Evolutionary conservation across 2,329 filamentous ascomycete genomes (phyloP).

Genomic region (Ophiostoma pallidulum): DNA sequence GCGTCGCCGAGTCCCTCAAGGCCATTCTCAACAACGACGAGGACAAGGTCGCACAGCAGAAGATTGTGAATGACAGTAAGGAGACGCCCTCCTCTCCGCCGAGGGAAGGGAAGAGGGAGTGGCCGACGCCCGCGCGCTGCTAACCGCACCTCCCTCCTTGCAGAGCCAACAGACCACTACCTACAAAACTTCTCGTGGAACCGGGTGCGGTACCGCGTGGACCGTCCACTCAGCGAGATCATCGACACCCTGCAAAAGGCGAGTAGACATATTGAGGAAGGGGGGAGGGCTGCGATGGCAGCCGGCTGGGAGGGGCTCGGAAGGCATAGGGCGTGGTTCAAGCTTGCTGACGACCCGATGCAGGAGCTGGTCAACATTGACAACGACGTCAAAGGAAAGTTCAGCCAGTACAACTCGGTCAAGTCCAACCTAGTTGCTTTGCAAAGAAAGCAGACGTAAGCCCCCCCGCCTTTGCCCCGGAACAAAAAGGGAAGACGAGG

Average conservation of each 20-base stretch:
- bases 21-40: constrained; percentile 77
- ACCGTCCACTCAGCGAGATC: constrained; percentile 80
- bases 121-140: not conserved
- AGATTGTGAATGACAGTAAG: constrained; percentile 90
- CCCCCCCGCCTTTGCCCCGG: no score
- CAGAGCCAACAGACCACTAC: constrained; percentile 94
- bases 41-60: constrained; percentile 73
- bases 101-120: no score
- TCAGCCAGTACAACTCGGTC: constrained; percentile 85
- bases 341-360: not conserved
- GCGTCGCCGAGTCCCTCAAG: constrained; percentile 78
- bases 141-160: constrained; percentile 1
- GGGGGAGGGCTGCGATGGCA: no score
- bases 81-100: not conserved
- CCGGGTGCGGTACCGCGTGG: constrained; percentile 91
- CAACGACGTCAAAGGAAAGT: constrained; percentile 91
- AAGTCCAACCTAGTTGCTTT: constrained; percentile 75
- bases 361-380: constrained; percentile 86
- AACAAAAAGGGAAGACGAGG: no score
- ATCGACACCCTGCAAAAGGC: constrained; percentile 86
- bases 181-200: constrained; percentile 88
- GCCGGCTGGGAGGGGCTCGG: no score
- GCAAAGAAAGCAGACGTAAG: constrained; percentile 80
- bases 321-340: no score
- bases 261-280: no score